Base-by-base conservation (phyloP, 306 rosid species). In the Rosa rugosa region DNA sequence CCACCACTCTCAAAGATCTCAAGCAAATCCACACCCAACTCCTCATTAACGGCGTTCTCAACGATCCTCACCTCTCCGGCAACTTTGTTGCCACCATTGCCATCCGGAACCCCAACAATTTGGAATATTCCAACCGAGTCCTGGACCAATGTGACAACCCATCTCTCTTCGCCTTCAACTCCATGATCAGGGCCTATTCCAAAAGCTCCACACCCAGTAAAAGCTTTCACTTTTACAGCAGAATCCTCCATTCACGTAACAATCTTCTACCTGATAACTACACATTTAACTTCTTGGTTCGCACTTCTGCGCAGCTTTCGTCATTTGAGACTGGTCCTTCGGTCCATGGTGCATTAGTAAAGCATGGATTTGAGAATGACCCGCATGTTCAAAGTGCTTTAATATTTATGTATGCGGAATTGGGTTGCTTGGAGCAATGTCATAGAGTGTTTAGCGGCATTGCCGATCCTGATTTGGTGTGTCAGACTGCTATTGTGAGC, bases 141-240 rank as follows among this genome's bases (percentile, higher is more conserved):
- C 77, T 90, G 9, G 68, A 68, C 81, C 85, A 78, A 44, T 78
- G 79, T 50, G 10, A 75, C 38, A 27, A 45, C 78, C 89, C 90
- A 53, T 81, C 83, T 31, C 83, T 87, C 80, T 87, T 87, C 45
- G 11, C 91, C 50, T 71, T 92, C 80, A 90, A 92, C 86, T 87
- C 93, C 81, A 78, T 90, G 85, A 90, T 90, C 83, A 87, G 93
- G 73, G 90, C 89, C 54, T 83, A 81, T 49, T 92, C 91, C 73
- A 92, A 82, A 46, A 81, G 85, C 83, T 47, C 89, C 64, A 78
- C 82, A 5, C 97, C 94, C 8, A 71, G 53, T 11, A 76, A 69
- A 75, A 85, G 93, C 76, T 87, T 90, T 68, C 59, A 77, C 5
- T 85, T 88, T 17, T 92, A 81, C 86, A 57, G 63, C 70, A 23